These are phyloP conservation scores for Apiospora malaysiana DNA, from an alignment of 2,329 filamentous ascomycete genomes.

Conservation along the genomic window DNA sequence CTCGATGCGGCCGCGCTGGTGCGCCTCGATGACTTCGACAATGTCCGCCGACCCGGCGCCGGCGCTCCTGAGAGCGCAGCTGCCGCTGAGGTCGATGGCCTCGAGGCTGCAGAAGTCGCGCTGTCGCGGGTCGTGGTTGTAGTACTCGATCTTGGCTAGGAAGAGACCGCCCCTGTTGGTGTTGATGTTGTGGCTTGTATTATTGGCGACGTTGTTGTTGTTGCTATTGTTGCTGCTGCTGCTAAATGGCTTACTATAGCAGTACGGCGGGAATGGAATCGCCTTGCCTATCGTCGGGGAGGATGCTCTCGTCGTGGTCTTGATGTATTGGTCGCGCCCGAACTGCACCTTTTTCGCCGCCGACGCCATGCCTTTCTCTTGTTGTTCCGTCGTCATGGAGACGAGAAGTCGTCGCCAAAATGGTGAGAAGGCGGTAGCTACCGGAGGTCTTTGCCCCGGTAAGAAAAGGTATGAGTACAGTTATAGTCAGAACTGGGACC, in stretches of 20 bases:
- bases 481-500: not conserved
- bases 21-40: not conserved
- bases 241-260: not conserved
- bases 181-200: not conserved
- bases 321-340: not conserved
- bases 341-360: constrained; percentile 12
- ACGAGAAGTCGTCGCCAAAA: not conserved
- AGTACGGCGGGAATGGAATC: not conserved
- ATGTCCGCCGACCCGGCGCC: not conserved
- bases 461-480: no score
- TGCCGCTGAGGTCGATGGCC: constrained; percentile 10
- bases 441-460: not conserved
- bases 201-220: no score
- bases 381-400: not conserved
- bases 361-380: not conserved
- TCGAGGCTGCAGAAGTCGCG: constrained; percentile 12
- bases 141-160: constrained; percentile 15
- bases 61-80: not conserved
- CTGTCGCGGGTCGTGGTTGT: constrained; percentile 11
- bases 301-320: not conserved
- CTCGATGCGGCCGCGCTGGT: constrained; percentile 10
- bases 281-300: constrained; percentile 3
- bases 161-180: not conserved
- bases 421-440: not conserved
- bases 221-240: not conserved